Conservation (phyloP, 2,329 filamentous ascomycete genomes). For the Cladosporium cucumerinum region DNA sequence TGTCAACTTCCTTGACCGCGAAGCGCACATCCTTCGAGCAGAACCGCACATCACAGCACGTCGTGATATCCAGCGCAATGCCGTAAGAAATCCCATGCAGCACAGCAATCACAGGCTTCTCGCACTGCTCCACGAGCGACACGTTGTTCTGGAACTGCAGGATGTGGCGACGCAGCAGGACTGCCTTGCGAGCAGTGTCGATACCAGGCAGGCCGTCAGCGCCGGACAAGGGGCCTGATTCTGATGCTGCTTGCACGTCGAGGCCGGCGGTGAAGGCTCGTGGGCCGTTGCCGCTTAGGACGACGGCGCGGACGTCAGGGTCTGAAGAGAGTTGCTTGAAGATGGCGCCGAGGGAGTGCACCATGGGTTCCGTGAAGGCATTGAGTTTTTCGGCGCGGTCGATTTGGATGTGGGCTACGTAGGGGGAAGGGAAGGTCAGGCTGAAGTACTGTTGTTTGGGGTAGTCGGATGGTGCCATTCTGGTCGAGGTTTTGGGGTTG, state of each 20-base stretch:
- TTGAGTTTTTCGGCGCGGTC: slow-evolving; percentile 85
- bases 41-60: slow-evolving; percentile 68
- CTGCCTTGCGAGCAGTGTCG: slow-evolving; percentile 32
- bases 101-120: slow-evolving; percentile 83
- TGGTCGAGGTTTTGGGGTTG: not conserved
- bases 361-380: slow-evolving; percentile 80
- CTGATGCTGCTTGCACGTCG: slow-evolving; percentile 56
- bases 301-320: slow-evolving; percentile 68
- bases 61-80: slow-evolving; percentile 67
- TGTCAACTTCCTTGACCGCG: slow-evolving; percentile 77
- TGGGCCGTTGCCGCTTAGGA: slow-evolving; percentile 78
- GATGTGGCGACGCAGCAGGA: slow-evolving; percentile 62
- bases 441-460: slow-evolving; percentile 64
- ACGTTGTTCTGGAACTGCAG: slow-evolving; percentile 78
- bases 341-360: slow-evolving; percentile 71
- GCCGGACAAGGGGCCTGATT: slow-evolving; percentile 14
- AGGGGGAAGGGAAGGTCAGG: slow-evolving; percentile 66
- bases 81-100: slow-evolving; percentile 77
- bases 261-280: slow-evolving; percentile 82
- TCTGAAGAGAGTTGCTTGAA: slow-evolving; percentile 71
- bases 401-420: slow-evolving; percentile 88
- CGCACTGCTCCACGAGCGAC: slow-evolving; percentile 73
- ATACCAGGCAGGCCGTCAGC: not conserved
- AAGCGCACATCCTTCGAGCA: slow-evolving; percentile 56
- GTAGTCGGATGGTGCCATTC: slow-evolving; percentile 27